phyloP scores from a whole-genome alignment of 306 rosid genomes.

The Vigna mungo region DNA sequence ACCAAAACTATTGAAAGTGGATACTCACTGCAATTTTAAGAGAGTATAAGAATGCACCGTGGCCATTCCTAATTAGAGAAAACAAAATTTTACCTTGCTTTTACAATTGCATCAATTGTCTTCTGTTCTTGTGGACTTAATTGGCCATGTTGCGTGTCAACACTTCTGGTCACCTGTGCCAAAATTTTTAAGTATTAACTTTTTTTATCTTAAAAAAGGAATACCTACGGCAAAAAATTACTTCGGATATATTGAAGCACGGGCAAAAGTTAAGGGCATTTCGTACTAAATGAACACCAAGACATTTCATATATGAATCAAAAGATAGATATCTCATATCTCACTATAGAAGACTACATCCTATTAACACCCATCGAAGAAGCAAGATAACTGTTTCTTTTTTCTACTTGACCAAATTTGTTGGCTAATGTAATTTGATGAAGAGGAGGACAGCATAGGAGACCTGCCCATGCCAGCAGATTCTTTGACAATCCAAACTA shows the following conservation, averaged over 20 bases:
- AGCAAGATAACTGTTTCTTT: too few relatives aligned
- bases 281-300: not conserved
- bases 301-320: not conserved
- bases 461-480: too few relatives aligned
- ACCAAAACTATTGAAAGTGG: slow-evolving; percentile 88
- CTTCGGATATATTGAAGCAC: slow-evolving; percentile 1
- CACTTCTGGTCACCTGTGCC: slow-evolving; percentile 82
- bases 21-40: slow-evolving; percentile 62
- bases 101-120: slow-evolving; percentile 86
- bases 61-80: slow-evolving; percentile 19
- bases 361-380: not conserved
- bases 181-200: slow-evolving; percentile 16
- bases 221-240: not conserved
- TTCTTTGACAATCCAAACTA: too few relatives aligned
- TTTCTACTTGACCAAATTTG: too few relatives aligned
- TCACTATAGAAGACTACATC: not conserved
- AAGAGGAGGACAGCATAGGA: too few relatives aligned
- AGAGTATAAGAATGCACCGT: slow-evolving; percentile 41
- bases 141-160: slow-evolving; percentile 68
- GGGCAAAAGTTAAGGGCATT: slow-evolving; percentile 16
- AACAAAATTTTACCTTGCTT: slow-evolving; percentile 71
- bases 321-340: not conserved
- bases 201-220: slow-evolving; percentile 14
- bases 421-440: too few relatives aligned
- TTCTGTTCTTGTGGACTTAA: slow-evolving; percentile 80